Evolutionary conservation across 495 filamentous ascomycete genomes (phyloP).

Genomic region (Xylaria scruposa): DNA sequence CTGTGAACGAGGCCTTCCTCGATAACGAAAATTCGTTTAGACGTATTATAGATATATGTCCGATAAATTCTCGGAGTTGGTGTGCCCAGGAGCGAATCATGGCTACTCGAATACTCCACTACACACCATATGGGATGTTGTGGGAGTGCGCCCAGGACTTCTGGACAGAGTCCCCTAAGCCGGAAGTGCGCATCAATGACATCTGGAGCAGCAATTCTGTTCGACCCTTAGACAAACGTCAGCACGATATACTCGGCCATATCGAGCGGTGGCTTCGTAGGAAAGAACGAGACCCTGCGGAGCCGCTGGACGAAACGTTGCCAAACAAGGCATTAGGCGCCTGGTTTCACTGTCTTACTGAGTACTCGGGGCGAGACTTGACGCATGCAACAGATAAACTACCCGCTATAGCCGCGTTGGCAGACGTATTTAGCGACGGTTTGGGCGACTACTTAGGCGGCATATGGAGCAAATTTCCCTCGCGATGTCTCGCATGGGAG

Average conservation of each 20-base stretch:
- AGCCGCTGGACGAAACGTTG: not conserved
- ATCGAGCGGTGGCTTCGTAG: not conserved
- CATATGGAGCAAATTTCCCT: not conserved
- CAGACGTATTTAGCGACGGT: not conserved
- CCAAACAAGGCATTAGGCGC: not conserved
- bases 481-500: slow-evolving; percentile 4
- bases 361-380: not conserved
- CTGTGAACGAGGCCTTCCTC: not conserved
- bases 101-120: not conserved
- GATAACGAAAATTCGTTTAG: not conserved
- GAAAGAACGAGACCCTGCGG: not conserved
- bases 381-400: not conserved
- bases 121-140: not conserved
- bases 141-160: not conserved
- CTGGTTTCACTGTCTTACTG: not conserved
- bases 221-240: not conserved
- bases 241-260: not conserved
- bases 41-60: not conserved
- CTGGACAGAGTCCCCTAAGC: not conserved
- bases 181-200: not conserved
- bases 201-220: not conserved
- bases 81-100: not conserved
- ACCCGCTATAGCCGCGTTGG: not conserved
- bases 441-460: not conserved
- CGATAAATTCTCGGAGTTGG: not conserved